phyloP scores from a whole-genome alignment of 805 yeast genomes.

The Kuraishia ogatae region DNA sequence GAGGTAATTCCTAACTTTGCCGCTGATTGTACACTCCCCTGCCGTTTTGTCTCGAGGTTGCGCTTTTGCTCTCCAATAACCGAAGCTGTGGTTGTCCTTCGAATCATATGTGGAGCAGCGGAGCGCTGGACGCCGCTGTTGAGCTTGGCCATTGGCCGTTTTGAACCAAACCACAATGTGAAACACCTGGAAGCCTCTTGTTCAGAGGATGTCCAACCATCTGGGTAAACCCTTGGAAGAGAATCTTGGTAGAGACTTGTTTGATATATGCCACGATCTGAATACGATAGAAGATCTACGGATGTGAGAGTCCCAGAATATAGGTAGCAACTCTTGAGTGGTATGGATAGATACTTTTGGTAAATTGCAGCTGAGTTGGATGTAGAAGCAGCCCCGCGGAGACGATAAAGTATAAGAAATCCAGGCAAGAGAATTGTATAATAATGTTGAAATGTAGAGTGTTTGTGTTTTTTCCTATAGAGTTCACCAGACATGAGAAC shows the following conservation, averaged over 20 bases:
- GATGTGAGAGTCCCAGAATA: slow-evolving; percentile 63
- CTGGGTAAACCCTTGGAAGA: slow-evolving; percentile 65
- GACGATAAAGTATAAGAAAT: slow-evolving; percentile 46
- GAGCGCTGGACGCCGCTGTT: not conserved
- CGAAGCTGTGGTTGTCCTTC: not conserved
- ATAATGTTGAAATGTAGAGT: slow-evolving; percentile 51
- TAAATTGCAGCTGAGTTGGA: slow-evolving; percentile 31
- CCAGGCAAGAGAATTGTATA: slow-evolving; percentile 68
- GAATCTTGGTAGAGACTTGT: slow-evolving; percentile 45
- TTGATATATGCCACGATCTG: slow-evolving; percentile 29
- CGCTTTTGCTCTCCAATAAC: not conserved
- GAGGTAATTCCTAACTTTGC: slow-evolving; percentile 61
- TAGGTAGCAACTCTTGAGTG: slow-evolving; percentile 61
- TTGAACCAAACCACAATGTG: slow-evolving; percentile 76
- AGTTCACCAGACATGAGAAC: slow-evolving; percentile 58
- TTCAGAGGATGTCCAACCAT: slow-evolving; percentile 82
- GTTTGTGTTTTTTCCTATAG: slow-evolving; percentile 63
- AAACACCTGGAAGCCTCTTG: slow-evolving; percentile 70
- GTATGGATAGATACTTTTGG: slow-evolving; percentile 46
- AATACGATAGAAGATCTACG: slow-evolving; percentile 43
- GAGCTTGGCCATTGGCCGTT: slow-evolving; percentile 31
- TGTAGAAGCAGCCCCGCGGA: slow-evolving; percentile 34
- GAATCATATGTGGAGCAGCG: not conserved
- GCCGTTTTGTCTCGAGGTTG: slow-evolving; percentile 1
- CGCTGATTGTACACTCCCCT: slow-evolving; percentile 32